Evolutionary conservation across 2,329 filamentous ascomycete genomes (phyloP).

Genomic region (Pseudogymnoascus sp.): DNA sequence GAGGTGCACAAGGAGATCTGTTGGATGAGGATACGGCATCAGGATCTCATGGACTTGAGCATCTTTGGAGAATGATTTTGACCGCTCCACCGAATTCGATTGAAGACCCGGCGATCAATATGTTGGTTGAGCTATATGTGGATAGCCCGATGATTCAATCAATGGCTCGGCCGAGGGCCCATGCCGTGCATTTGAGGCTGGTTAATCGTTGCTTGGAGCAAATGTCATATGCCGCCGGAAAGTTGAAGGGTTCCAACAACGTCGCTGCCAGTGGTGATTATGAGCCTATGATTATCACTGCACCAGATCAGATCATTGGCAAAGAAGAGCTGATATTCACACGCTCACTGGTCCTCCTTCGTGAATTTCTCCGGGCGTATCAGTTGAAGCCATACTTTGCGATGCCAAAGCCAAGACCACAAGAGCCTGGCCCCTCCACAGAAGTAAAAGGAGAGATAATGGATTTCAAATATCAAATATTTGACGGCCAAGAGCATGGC

Average conservation of each 20-base stretch:
- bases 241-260: slow-evolving; percentile 42
- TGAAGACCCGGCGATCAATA: slow-evolving; percentile 57
- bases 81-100: slow-evolving; percentile 56
- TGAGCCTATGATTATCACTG: slow-evolving; percentile 44
- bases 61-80: slow-evolving; percentile 77
- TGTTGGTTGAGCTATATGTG: slow-evolving; percentile 68
- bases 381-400: slow-evolving; percentile 53
- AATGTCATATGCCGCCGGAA: slow-evolving; percentile 53
- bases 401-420: slow-evolving; percentile 43
- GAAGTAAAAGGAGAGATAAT: slow-evolving; percentile 49
- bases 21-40: slow-evolving; percentile 45
- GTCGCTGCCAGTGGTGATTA: slow-evolving; percentile 37
- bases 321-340: slow-evolving; percentile 56
- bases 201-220: slow-evolving; percentile 66
- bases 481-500: slow-evolving; percentile 51
- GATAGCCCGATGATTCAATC: slow-evolving; percentile 43
- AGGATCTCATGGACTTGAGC: slow-evolving; percentile 50
- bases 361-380: slow-evolving; percentile 56
- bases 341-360: slow-evolving; percentile 59
- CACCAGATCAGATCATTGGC: slow-evolving; percentile 38
- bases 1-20: slow-evolving; percentile 36
- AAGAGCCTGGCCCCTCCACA: slow-evolving; percentile 28
- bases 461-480: slow-evolving; percentile 65
- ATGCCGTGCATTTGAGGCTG: slow-evolving; percentile 57
- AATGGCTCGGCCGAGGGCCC: slow-evolving; percentile 42